Percentiles rank a stretch among this genome's conserved stretches.
These are phyloP conservation scores for Arabidopsis arenosa DNA, from an alignment of 345 rosid species.

Conservation along the genomic window DNA sequence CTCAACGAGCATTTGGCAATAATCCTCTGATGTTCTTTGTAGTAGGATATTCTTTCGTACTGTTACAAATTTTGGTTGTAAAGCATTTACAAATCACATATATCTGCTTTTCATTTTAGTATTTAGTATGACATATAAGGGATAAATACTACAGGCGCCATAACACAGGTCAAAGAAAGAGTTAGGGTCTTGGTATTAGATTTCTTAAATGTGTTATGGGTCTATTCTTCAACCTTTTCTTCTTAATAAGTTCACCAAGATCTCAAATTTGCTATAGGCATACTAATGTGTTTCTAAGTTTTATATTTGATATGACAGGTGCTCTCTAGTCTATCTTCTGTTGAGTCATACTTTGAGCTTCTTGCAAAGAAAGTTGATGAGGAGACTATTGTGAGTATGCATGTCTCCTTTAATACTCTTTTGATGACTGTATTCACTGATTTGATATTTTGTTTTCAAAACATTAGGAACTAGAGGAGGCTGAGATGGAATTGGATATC, in stretches of 20 bases:
- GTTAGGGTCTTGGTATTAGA: background rate
- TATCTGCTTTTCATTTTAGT: background rate
- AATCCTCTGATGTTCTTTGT: background rate
- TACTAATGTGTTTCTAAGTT: conserved; percentile 1
- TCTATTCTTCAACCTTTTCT: background rate
- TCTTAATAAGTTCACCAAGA: conserved; percentile 9
- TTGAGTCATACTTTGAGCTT: conserved; percentile 66
- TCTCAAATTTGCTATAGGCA: background rate
- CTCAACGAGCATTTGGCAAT: background rate
- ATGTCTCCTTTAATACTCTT: background rate
- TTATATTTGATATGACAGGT: conserved; percentile 51
- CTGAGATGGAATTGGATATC: conserved; percentile 72
- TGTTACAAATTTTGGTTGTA: background rate
- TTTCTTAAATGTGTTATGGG: background rate
- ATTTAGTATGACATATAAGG: conserved; percentile 42
- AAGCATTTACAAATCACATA: background rate
- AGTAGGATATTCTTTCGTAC: background rate
- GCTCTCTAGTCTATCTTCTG: conserved; percentile 68
- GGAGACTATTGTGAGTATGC: conserved; percentile 60
- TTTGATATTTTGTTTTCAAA: conserved; percentile 29
- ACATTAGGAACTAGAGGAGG: conserved; percentile 74
- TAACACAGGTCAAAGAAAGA: conserved; percentile 49
- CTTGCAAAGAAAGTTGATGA: conserved; percentile 57
- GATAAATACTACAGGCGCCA: conserved; percentile 63
- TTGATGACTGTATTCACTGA: background rate